A percentile compares a stretch with the other conserved stretches of the same genome.
phyloP scores from a whole-genome alignment of 139 green algal species.

The Asterochloris sp. region DNA sequence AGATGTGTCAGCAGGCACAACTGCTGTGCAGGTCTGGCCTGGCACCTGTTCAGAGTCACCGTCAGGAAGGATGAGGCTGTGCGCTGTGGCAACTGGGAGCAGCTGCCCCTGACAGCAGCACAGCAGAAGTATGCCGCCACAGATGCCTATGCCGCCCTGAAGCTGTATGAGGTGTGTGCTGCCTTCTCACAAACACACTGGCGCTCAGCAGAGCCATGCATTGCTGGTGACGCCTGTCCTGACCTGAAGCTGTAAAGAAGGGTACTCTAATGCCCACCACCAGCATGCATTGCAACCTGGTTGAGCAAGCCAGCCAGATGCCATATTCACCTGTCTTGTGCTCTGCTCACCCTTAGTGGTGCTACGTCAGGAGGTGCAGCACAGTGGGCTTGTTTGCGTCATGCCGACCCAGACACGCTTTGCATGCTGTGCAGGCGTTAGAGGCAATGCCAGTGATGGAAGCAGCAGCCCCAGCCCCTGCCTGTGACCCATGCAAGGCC shows the following conservation, averaged over 20 bases:
- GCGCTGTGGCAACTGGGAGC: conserved; percentile 49
- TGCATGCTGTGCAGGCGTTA: conserved; percentile 1
- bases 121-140: conserved; percentile 47
- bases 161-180: conserved; percentile 25
- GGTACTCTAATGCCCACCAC: no score
- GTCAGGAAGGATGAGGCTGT: conserved; percentile 34
- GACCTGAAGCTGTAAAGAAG: no score
- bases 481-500: neutral
- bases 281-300: no score
- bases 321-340: no score
- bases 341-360: no score
- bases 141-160: conserved; percentile 44
- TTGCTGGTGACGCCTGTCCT: no score
- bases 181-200: no score
- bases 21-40: conserved; percentile 14
- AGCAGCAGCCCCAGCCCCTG: neutral
- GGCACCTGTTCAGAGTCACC: conserved; percentile 13
- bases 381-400: neutral
- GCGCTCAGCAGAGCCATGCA: neutral
- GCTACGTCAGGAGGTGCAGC: no score
- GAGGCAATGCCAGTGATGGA: neutral
- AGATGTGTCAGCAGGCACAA: no score
- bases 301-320: no score
- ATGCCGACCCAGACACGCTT: neutral
- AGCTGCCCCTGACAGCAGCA: conserved; percentile 15